A percentile compares a stretch with the other conserved stretches of the same genome.
Evolutionary conservation across 345 rosid genomes (phyloP).

Genomic region (Eucalyptus albens): DNA sequence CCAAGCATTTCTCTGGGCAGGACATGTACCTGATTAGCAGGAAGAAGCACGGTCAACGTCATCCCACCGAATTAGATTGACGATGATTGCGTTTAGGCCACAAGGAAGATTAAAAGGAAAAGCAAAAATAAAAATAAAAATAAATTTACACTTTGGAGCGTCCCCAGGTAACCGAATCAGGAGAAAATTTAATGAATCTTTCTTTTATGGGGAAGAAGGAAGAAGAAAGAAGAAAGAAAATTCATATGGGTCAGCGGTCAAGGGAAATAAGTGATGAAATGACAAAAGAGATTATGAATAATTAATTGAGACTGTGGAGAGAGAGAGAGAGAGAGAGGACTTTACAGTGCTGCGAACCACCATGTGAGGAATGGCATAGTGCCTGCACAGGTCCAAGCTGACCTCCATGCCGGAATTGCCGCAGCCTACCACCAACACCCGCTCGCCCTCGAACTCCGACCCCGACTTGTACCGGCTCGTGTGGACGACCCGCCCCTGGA

Average conservation of each 20-base stretch:
- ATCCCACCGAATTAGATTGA: neutral
- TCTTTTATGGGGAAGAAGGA: neutral
- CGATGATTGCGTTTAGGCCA: neutral
- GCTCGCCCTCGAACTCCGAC: conserved; percentile 21
- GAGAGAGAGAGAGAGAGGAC: neutral
- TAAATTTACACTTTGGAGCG: neutral
- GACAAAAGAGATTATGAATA: neutral
- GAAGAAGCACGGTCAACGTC: neutral
- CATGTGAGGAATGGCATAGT: conserved; percentile 52
- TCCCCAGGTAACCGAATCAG: neutral
- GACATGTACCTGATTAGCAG: conserved; percentile 36
- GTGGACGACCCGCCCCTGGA: conserved; percentile 40
- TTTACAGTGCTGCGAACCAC: conserved; percentile 57
- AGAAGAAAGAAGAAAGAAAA: neutral
- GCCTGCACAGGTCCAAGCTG: conserved; percentile 61
- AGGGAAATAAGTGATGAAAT: neutral
- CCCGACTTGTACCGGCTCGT: conserved; percentile 65
- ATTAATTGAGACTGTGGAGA: neutral
- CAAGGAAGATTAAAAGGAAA: neutral
- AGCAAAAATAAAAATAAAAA: neutral
- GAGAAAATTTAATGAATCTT: neutral
- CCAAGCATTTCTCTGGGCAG: conserved; percentile 60
- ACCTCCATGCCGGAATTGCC: conserved; percentile 97
- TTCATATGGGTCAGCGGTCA: neutral
- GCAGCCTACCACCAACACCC: conserved; percentile 72